phyloP scores from a whole-genome alignment of 306 rosid species.

The Prinsepia uniflora region DNA sequence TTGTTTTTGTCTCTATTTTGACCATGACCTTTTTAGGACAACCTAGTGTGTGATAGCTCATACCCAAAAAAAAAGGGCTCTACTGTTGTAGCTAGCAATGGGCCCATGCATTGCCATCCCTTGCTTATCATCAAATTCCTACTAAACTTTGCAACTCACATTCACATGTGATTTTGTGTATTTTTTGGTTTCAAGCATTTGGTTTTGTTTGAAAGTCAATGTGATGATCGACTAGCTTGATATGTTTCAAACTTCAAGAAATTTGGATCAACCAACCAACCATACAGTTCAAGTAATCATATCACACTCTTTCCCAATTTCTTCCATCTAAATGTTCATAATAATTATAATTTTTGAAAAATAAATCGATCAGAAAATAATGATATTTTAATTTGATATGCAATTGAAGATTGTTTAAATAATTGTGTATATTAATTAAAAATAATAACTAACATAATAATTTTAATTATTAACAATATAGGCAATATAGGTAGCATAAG shows the following conservation, averaged over 20 bases:
- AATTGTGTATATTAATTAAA: too few species aligned
- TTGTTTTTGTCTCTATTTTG: conserved; percentile 7
- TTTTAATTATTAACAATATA: too few species aligned
- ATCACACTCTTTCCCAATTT: not conserved
- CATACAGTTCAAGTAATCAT: not conserved
- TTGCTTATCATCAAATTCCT: too few species aligned
- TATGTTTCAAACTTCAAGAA: not conserved
- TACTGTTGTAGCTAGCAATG: not conserved
- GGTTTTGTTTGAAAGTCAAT: not conserved
- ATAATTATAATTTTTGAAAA: too few species aligned
- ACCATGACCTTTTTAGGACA: conserved; percentile 28
- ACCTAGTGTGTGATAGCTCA: conserved; percentile 24
- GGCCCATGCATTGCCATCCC: too few species aligned
- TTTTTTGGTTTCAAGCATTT: not conserved
- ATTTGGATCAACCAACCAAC: not conserved
- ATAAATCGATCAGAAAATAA: too few species aligned
- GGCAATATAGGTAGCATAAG: too few species aligned
- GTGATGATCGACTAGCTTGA: not conserved
- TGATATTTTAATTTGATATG: too few species aligned
- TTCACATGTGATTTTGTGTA: not conserved
- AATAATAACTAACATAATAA: too few species aligned
- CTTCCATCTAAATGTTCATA: not conserved
- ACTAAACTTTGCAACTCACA: too few species aligned
- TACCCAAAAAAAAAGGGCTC: conserved; percentile 28
- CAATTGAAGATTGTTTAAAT: too few species aligned